Percentiles rank a stretch among this genome's conserved stretches.
phyloP scores from a whole-genome alignment of 2,329 filamentous ascomycete genomes.

The Colletotrichum sp. region DNA sequence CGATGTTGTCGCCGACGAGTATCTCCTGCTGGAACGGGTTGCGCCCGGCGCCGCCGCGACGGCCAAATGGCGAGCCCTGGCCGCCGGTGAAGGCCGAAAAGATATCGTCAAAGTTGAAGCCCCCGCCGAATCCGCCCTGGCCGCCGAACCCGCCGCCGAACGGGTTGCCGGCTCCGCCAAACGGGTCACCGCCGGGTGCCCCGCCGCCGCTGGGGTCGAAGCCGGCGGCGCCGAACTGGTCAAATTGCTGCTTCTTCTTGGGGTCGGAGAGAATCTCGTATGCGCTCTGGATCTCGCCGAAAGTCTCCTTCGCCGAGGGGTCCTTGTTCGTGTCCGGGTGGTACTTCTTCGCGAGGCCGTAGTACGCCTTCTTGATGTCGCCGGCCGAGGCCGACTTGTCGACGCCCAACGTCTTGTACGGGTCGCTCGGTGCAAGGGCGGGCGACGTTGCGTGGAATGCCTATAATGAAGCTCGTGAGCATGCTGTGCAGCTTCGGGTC shows the following conservation, averaged over 20 bases:
- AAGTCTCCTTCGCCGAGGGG: slow-evolving; percentile 89
- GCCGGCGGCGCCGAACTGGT: slow-evolving; percentile 86
- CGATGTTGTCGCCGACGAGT: slow-evolving; percentile 93
- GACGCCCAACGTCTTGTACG: slow-evolving; percentile 87
- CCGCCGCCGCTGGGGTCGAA: slow-evolving; percentile 78
- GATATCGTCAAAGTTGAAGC: slow-evolving; percentile 96
- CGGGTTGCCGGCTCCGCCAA: slow-evolving; percentile 68
- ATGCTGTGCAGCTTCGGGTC: background rate
- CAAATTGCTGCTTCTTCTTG: slow-evolving; percentile 90
- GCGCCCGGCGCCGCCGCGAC: slow-evolving; percentile 48
- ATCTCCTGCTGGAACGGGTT: slow-evolving; percentile 80
- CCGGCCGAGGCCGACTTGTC: slow-evolving; percentile 77
- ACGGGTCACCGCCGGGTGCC: slow-evolving; percentile 58
- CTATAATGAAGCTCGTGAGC: slow-evolving; percentile 30
- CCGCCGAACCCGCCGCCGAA: slow-evolving; percentile 62
- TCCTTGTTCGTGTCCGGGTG: slow-evolving; percentile 99
- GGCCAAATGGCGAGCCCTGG: slow-evolving; percentile 57
- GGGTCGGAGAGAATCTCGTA: slow-evolving; percentile 94
- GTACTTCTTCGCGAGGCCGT: slow-evolving; percentile 95
- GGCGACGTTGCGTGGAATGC: slow-evolving; percentile 66
- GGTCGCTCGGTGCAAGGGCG: slow-evolving; percentile 68
- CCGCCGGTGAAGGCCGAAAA: slow-evolving; percentile 82
- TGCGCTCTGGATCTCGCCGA: slow-evolving; percentile 88
- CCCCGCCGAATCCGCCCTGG: slow-evolving; percentile 74
- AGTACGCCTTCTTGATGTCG: slow-evolving; percentile 99